phyloP scores from a whole-genome alignment of 129 eudicot species.

The Mikania micrantha region DNA sequence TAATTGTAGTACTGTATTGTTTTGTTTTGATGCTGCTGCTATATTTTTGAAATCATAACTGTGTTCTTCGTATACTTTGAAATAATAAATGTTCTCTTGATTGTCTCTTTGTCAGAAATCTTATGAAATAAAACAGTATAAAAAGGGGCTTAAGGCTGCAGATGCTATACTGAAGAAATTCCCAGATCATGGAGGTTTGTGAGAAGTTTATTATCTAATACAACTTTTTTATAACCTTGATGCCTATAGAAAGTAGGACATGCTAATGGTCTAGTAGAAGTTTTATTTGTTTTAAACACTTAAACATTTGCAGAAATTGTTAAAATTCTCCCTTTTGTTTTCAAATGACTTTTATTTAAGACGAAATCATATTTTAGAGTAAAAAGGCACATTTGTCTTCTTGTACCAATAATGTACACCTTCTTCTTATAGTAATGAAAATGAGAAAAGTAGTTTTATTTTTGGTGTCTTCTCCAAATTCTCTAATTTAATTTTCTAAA shows the following conservation, averaged over 20 bases:
- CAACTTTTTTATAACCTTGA: background rate
- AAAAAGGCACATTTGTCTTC: background rate
- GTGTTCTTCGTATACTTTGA: background rate
- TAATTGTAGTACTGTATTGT: background rate
- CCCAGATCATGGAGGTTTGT: conserved; percentile 96
- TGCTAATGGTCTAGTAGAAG: conserved; percentile 2
- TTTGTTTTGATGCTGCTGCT: conserved; percentile 11
- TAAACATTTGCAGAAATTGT: background rate
- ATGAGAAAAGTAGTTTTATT: background rate
- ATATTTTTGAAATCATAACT: conserved; percentile 10
- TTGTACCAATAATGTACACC: background rate
- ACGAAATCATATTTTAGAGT: background rate
- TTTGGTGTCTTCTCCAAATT: background rate
- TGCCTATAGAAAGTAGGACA: background rate
- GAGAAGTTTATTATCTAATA: background rate
- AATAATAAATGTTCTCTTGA: conserved; percentile 4
- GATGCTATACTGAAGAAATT: conserved; percentile 84
- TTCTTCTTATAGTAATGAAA: background rate
- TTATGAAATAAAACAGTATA: conserved; percentile 91
- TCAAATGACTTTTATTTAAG: background rate
- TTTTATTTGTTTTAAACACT: background rate
- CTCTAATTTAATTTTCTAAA: background rate
- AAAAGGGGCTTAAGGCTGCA: conserved; percentile 97
- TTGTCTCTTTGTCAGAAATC: conserved; percentile 65
- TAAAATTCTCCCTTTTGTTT: background rate